Evolutionary conservation across 805 yeast genomes (phyloP), one percentile per base, ranked within the genome.

Genomic region (Candida ovalis): DNA sequence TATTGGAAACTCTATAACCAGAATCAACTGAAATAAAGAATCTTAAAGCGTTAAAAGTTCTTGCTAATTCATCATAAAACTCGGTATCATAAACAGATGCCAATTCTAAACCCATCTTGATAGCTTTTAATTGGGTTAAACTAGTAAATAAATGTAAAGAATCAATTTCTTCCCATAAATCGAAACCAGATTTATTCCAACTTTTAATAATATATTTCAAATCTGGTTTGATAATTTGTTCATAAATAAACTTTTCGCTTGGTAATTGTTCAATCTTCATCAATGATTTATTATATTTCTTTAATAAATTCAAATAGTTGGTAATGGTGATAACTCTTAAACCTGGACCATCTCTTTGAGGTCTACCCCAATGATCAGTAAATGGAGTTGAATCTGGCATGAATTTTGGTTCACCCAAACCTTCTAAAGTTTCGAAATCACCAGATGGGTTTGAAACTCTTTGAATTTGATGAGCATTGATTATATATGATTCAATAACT

Each of bases 281-380:
- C 21, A 73, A 46, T 0, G 45, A 27, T 36, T 54, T 43, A 19
- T 66, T 60, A 47, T 64, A 63, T 23, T 64, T 59, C 5, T 65
- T 55, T 49, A 82, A 64, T 2, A 75, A 56, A 21, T 70, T 66
- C 50, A 87, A 56, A 61, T 80, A 87, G 51, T 76, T 76, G 35
- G 78, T 64, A 21, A 84, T 73, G 1, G 96, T 76, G 47, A 84
- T 75, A 10, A 82, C 75, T 57, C 97, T 75, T 48, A 92, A 72
- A 1, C 95, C 91, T 0, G 98, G 97, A 0, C 98, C 98, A 64
- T 92, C 98, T 50, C 89, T 77, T 67, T 92, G 98, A 1, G 98
- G 98, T 56, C 98, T 74, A 2, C 98, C 98, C 98, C 98, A 92
- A 32, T 71, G 63, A 2, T 70, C 82, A 5, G 65, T 64, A 58